Base-by-base conservation (phyloP, 768 basidiomycete genomes). In the Pisolithus marmoratus region DNA sequence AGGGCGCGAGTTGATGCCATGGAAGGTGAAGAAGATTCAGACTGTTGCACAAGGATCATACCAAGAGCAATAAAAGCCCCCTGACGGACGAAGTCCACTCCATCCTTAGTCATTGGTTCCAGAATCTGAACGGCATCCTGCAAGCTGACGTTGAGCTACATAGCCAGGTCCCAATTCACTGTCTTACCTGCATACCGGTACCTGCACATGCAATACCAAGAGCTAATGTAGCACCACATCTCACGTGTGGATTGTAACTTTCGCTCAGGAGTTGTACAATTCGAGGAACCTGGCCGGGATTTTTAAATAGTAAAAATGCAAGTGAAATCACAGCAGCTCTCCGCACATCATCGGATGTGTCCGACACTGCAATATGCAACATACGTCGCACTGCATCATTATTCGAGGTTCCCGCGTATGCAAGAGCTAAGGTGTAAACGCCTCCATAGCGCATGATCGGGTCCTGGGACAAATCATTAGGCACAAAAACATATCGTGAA, bases 191-290 rank as follows among this genome's bases (percentile, higher is more conserved):
- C 42, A 95, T 80, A 42, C 95, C 96, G 17, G 95, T 98, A 15
- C 96, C 95, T 23, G 95, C 95, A 62, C 96, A 99, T 15, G 94
- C 90, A 61, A 99, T 93, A 56, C 96, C 96, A 22, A 99, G 76
- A 20, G 96, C 96, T 29, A 99, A 78, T 5, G 95, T 96, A 26
- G 94, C 94, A 58, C 95, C 95, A 56, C 95, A 97, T 40, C 96
- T 82, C 22, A 99, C 96, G 66, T 98, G 95, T 14, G 96, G 96
- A 65, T 98, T 99, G 70, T 99, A 99, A 61, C 93, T 95, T 74
- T 99, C 96, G 57, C 91, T 93, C 48, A 99, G 74, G 15, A 99
- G 80, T 66, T 99, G 96, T 6, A 99, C 96, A 53, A 98, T 90
- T 42, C 96, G 79, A 19, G 96, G 96, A 2, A 99, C 94, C 73